Percentiles rank a stretch among this genome's conserved stretches.
Conservation (phyloP, 1,284 basidiomycete species). For the Coniophora puteana region DNA sequence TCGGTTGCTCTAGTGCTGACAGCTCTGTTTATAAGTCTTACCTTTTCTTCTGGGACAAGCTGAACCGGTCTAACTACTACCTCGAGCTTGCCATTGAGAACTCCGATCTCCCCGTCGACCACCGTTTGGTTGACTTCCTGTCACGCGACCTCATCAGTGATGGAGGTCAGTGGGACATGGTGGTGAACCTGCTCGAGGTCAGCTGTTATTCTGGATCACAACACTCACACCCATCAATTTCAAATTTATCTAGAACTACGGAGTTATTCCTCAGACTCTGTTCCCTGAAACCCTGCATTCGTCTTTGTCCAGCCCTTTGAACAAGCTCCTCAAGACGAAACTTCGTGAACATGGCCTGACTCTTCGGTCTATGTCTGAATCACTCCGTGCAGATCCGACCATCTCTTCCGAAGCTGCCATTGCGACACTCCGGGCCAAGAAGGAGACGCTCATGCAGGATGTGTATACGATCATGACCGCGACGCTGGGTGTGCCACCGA, state of each 20-base stretch:
- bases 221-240: neutral
- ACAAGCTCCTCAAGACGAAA: constrained; percentile 82
- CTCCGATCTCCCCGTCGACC: constrained; percentile 77
- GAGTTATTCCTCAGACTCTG: constrained; percentile 76
- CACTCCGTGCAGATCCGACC: constrained; percentile 39
- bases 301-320: constrained; percentile 69
- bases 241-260: constrained; percentile 55
- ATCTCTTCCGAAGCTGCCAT: constrained; percentile 43
- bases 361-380: constrained; percentile 62
- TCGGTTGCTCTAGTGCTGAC: constrained; percentile 11
- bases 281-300: constrained; percentile 90
- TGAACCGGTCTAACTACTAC: constrained; percentile 95
- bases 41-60: constrained; percentile 92
- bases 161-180: constrained; percentile 96
- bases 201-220: constrained; percentile 6
- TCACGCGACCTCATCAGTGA: constrained; percentile 81
- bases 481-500: constrained; percentile 81
- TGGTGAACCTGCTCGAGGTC: constrained; percentile 78
- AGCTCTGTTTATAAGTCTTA: constrained; percentile 53
- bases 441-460: constrained; percentile 82
- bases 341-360: constrained; percentile 87
- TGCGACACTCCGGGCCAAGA: constrained; percentile 67
- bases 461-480: constrained; percentile 87
- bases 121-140: constrained; percentile 78
- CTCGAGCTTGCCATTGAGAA: constrained; percentile 87